Base-by-base conservation (phyloP, 345 rosid genomes). In the Noccaea caerulescens region DNA sequence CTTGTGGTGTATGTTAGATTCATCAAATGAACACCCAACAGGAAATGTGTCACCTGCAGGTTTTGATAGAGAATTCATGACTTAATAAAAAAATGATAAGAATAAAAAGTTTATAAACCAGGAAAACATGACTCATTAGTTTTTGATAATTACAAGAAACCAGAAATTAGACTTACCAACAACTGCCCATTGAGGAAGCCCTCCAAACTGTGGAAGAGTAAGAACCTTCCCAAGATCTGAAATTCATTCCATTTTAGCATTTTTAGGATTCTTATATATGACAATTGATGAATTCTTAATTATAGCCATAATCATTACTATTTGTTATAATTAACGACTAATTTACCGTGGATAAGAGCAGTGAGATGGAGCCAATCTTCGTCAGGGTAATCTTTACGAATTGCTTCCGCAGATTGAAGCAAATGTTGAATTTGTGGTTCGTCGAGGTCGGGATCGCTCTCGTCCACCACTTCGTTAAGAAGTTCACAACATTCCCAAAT, bases 401-500 rank as follows among this genome's bases (percentile, higher is more conserved):
- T 82, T 1, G 94, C 94, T 70, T 88, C 94, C 1, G 91, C 89
- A 1, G 87, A 77, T 70, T 86, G 91, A 70, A 88, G 64, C 72
- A 88, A 76, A 38, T 88, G 94, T 38, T 86, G 86, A 58, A 86
- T 88, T 67, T 85, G 89, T 49, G 91, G 87, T 76, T 88, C 91
- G 14, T 86, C 86, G 0, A 88, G 69, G 43, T 86, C 89, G 7
- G 87, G 89, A 59, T 88, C 88, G 34, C 93, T 86, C n/a, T 84
- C 85, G 54, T 86, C 91, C 20, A 84, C 87, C 0, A 86, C 86
- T 34, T 82, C 75, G 27, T 86, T 88, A 0, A 84, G 71, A 2
- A 86, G 80, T 58, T 86, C 91, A 25, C 91, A 88, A 59, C 94
- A 83, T 71, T 88, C 87, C 91, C 94, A 84, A 38, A 84, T 80